Evolutionary conservation across 106 monocot genomes (phyloP).

Genomic region (Hemerocallis citrina): DNA sequence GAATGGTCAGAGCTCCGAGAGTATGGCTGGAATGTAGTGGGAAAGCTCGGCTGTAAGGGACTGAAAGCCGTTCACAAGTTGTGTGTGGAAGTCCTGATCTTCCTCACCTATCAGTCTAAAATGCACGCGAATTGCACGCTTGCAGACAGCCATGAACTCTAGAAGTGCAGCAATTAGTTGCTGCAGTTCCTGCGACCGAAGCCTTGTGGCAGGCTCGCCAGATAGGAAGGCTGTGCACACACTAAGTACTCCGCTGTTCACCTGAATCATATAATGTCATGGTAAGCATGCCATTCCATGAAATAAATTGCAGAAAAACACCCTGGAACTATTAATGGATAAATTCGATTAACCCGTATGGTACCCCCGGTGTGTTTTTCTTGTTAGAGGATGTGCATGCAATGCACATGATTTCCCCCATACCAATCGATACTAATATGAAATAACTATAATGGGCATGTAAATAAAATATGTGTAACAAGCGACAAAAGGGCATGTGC

Average conservation of each 20-base stretch:
- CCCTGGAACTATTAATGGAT: no score
- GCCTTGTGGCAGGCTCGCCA: slow-evolving; percentile 93
- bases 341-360: no score
- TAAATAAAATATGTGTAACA: no score
- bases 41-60: slow-evolving; percentile 98
- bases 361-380: no score
- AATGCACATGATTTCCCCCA: no score
- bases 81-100: slow-evolving; percentile 98
- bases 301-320: no score
- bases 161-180: slow-evolving; percentile 95
- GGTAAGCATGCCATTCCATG: no score
- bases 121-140: slow-evolving; percentile 94
- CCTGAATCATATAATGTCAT: slow-evolving; percentile 36
- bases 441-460: no score
- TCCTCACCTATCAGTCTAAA: slow-evolving; percentile 96
- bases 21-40: slow-evolving; percentile 97
- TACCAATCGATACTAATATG: no score
- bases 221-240: slow-evolving; percentile 96
- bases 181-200: slow-evolving; percentile 96
- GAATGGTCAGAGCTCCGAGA: slow-evolving; percentile 80
- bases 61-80: slow-evolving; percentile 98
- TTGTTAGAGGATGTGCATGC: no score
- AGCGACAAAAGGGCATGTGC: no score
- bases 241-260: slow-evolving; percentile 95
- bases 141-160: slow-evolving; percentile 99